phyloP scores from a whole-genome alignment of 208 protist genomes.

The Leptomonas pyrrhocoris region DNA sequence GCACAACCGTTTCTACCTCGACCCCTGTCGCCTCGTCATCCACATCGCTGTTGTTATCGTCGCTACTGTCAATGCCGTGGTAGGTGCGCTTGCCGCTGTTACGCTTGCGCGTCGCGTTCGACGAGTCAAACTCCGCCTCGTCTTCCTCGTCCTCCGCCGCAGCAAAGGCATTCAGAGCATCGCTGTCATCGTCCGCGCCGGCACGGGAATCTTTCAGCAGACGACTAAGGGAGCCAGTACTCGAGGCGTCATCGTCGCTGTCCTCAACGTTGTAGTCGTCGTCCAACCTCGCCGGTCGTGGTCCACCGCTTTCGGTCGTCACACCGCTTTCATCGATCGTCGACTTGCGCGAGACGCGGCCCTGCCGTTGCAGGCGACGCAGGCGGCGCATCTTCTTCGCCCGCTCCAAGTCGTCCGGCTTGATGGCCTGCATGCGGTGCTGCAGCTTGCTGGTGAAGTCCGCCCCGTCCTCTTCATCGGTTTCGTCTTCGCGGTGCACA shows the following conservation, averaged over 20 bases:
- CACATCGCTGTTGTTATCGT: constrained; percentile 30
- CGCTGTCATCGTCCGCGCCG: constrained; percentile 37
- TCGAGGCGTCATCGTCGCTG: constrained; percentile 24
- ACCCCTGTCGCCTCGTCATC: not conserved
- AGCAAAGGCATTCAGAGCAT: constrained; percentile 11
- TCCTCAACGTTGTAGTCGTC: constrained; percentile 33
- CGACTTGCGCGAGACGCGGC: constrained; percentile 67
- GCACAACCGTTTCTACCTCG: not conserved
- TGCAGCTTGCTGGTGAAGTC: constrained; percentile 63
- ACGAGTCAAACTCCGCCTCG: not conserved
- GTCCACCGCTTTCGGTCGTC: constrained; percentile 28
- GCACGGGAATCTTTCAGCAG: constrained; percentile 19
- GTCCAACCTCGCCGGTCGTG: constrained; percentile 14
- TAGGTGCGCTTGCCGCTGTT: constrained; percentile 9
- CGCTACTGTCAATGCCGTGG: constrained; percentile 35
- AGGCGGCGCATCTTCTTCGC: constrained; percentile 81
- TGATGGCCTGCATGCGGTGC: constrained; percentile 47
- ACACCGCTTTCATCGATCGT: constrained; percentile 62
- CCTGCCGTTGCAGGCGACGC: constrained; percentile 66
- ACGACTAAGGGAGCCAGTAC: constrained; percentile 36
- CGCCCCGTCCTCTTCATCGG: constrained; percentile 18
- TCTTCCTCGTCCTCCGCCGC: constrained; percentile 1
- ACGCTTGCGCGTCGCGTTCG: constrained; percentile 17
- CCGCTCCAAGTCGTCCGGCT: constrained; percentile 60
- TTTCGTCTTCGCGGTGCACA: constrained; percentile 22